A percentile compares a stretch with the other conserved stretches of the same genome.
Conservation (phyloP, 768 basidiomycete species). For the Hygrophoropsis aurantiaca region DNA sequence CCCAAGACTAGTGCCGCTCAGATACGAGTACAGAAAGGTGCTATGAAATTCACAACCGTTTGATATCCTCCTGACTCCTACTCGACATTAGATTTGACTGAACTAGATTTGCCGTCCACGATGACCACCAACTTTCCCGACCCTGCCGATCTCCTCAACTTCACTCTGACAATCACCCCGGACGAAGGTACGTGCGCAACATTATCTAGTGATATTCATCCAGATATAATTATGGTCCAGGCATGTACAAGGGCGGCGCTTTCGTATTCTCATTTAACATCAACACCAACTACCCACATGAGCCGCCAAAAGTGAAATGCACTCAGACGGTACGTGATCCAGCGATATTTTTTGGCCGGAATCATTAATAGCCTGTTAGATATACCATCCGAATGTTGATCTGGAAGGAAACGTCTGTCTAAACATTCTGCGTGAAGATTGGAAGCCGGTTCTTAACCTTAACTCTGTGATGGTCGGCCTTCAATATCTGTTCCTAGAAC, state of each 20-base stretch:
- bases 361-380: slow-evolving; percentile 47
- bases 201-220: slow-evolving; percentile 1
- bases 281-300: slow-evolving; percentile 98
- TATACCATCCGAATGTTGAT: slow-evolving; percentile 99
- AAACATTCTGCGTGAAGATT: slow-evolving; percentile 98
- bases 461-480: slow-evolving; percentile 98
- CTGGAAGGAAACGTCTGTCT: slow-evolving; percentile 97
- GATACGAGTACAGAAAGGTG: slow-evolving; percentile 99
- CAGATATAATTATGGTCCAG: slow-evolving; percentile 38
- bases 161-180: slow-evolving; percentile 90
- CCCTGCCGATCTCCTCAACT: slow-evolving; percentile 93
- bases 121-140: slow-evolving; percentile 96
- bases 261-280: slow-evolving; percentile 95
- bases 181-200: slow-evolving; percentile 75
- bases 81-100: slow-evolving; percentile 75
- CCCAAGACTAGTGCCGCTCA: slow-evolving; percentile 98
- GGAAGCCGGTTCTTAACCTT: slow-evolving; percentile 98
- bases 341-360: neutral
- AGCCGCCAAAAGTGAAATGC: slow-evolving; percentile 99
- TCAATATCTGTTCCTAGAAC: slow-evolving; percentile 98
- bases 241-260: slow-evolving; percentile 96
- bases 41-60: slow-evolving; percentile 12
- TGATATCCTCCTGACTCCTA: too few relatives aligned
- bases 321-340: slow-evolving; percentile 74
- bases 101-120: slow-evolving; percentile 91